Evolutionary conservation across 2,329 filamentous ascomycete genomes (phyloP).

Genomic region (Cladosporium sp.): DNA sequence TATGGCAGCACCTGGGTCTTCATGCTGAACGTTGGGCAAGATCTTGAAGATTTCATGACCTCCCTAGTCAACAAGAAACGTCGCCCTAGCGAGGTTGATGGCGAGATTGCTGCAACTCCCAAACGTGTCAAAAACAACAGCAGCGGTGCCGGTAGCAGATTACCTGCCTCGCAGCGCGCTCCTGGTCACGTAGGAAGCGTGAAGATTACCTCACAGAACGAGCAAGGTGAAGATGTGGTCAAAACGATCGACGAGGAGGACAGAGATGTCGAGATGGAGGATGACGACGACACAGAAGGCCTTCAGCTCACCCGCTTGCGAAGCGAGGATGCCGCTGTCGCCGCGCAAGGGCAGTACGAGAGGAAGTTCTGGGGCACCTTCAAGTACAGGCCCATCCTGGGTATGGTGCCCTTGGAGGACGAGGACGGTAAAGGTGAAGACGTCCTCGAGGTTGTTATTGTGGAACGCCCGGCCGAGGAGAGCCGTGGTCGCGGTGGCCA

Average conservation of each 20-base stretch:
- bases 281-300: conserved; percentile 31
- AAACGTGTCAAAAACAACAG: conserved; percentile 39
- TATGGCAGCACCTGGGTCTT: conserved; percentile 83
- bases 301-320: conserved; percentile 1
- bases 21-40: conserved; percentile 81
- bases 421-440: conserved; percentile 32
- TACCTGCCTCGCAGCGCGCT: conserved; percentile 14
- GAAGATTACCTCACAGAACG: conserved; percentile 22
- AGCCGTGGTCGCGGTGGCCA: conserved; percentile 9
- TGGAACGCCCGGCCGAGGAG: conserved; percentile 67
- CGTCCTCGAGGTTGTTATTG: conserved; percentile 73
- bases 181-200: conserved; percentile 2
- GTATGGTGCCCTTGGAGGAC: conserved; percentile 55
- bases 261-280: conserved; percentile 37
- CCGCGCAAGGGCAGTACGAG: conserved; percentile 17
- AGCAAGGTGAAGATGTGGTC: conserved; percentile 22
- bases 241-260: conserved; percentile 39
- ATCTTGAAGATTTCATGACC: conserved; percentile 46
- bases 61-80: conserved; percentile 18
- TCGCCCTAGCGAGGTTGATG: conserved; percentile 23
- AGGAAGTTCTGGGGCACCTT: conserved; percentile 71
- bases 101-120: conserved; percentile 23
- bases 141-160: conserved; percentile 38
- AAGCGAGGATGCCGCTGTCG: conserved; percentile 14
- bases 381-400: conserved; percentile 92